phyloP scores from a whole-genome alignment of 257 asterid species.

The Salvia hispanica region DNA sequence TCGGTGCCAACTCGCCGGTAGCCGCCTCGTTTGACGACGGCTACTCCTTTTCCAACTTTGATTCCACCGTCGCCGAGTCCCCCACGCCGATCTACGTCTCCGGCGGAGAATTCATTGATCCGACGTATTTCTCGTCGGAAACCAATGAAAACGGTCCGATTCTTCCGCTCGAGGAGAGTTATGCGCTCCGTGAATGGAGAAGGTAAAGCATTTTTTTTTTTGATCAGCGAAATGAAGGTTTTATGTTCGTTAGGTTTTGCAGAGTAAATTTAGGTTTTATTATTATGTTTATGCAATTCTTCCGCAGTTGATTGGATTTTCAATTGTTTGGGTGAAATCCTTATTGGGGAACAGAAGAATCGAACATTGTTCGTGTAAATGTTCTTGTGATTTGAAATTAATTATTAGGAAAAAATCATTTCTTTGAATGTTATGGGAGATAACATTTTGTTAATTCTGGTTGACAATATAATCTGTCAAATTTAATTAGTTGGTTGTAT shows the following conservation, averaged over 20 bases:
- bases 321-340: too few relatives aligned
- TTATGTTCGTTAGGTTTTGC: too few relatives aligned
- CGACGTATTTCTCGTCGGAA: slow-evolving; percentile 43
- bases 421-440: not conserved
- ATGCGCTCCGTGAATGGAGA: slow-evolving; percentile 84
- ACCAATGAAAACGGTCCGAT: slow-evolving; percentile 42
- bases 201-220: slow-evolving; percentile 42
- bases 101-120: slow-evolving; percentile 46
- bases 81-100: slow-evolving; percentile 48
- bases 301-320: too few relatives aligned
- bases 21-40: slow-evolving; percentile 48
- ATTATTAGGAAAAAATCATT: not conserved
- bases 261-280: not conserved
- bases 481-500: slow-evolving; percentile 11
- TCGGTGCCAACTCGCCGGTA: slow-evolving; percentile 41
- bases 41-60: slow-evolving; percentile 45
- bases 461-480: not conserved
- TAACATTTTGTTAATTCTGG: too few relatives aligned
- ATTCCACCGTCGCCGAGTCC: slow-evolving; percentile 38
- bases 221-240: slow-evolving; percentile 4
- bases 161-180: slow-evolving; percentile 63
- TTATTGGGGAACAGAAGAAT: too few relatives aligned
- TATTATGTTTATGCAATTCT: not conserved
- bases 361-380: too few relatives aligned
- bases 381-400: not conserved